Percentiles rank a stretch among this genome's conserved stretches.
Evolutionary conservation across 345 rosid species (phyloP).

Genomic region (Eutrema heterophyllum): DNA sequence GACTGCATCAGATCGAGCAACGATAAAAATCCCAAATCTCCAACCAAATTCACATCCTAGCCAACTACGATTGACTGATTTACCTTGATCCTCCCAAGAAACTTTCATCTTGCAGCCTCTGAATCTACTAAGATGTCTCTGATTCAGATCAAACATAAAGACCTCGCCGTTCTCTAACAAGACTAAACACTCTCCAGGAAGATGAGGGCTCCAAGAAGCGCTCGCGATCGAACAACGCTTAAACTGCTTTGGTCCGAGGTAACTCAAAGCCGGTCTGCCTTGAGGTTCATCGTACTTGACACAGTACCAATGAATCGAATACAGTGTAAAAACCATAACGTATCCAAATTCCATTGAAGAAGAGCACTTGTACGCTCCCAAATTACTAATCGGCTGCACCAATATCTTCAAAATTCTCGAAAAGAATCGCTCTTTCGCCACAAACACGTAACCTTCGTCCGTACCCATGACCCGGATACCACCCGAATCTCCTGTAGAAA

Average conservation of each 20-base stretch:
- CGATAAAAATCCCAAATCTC: conserved; percentile 50
- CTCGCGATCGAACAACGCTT: conserved; percentile 38
- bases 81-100: conserved; percentile 32
- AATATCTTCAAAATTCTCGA: conserved; percentile 43
- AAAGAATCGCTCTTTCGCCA: conserved; percentile 31
- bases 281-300: conserved; percentile 27
- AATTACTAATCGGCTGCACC: conserved; percentile 35
- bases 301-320: conserved; percentile 55
- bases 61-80: conserved; percentile 37
- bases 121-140: conserved; percentile 13
- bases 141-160: conserved; percentile 53
- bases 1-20: conserved; percentile 53
- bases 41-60: conserved; percentile 62
- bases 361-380: conserved; percentile 5
- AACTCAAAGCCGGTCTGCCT: conserved; percentile 34
- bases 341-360: conserved; percentile 39
- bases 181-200: conserved; percentile 43
- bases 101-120: conserved; percentile 47
- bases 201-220: conserved; percentile 57
- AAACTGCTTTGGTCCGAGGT: conserved; percentile 45
- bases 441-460: conserved; percentile 31
- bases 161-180: conserved; percentile 58
- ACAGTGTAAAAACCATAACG: conserved; percentile 44
- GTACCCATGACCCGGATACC: conserved; percentile 31
- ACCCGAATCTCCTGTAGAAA: conserved; percentile 31